Evolutionary conservation across 2,329 filamentous ascomycete genomes (phyloP).

Genomic region (Fonsecaea multimorphosa): DNA sequence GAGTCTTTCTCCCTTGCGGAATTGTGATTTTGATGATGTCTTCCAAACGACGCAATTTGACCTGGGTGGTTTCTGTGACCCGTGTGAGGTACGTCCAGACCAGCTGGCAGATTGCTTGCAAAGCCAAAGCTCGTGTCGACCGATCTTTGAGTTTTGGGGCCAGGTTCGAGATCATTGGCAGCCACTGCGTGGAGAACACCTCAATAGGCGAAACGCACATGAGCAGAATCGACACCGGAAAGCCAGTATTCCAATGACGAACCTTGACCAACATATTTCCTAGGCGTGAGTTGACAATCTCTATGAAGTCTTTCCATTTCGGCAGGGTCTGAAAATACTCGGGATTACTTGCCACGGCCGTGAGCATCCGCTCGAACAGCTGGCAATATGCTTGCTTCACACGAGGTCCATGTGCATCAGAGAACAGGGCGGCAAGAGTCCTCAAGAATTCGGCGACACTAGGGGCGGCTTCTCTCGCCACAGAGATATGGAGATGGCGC

Average conservation of each 20-base stretch:
- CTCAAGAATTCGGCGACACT: conserved; percentile 78
- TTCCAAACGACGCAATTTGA: conserved; percentile 79
- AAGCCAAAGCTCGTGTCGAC: conserved; percentile 74
- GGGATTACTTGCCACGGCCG: conserved; percentile 84
- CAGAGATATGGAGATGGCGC: conserved; percentile 82
- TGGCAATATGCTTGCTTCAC: conserved; percentile 96
- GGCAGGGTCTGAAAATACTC: conserved; percentile 76
- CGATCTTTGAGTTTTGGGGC: conserved; percentile 86
- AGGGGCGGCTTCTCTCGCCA: conserved; percentile 66
- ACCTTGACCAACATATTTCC: conserved; percentile 88
- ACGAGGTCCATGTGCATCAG: conserved; percentile 81
- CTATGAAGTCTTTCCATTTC: conserved; percentile 86
- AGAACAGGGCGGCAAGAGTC: conserved; percentile 79
- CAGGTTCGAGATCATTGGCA: conserved; percentile 76
- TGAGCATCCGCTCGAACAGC: conserved; percentile 81
- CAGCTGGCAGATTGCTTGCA: conserved; percentile 87
- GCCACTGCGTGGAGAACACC: conserved; percentile 83
- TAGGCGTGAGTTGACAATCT: conserved; percentile 76
- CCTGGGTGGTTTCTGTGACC: conserved; percentile 71
- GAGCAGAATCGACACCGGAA: conserved; percentile 84
- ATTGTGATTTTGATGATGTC: conserved; percentile 86
- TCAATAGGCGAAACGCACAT: conserved; percentile 88
- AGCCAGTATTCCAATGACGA: conserved; percentile 87
- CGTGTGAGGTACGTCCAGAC: conserved; percentile 96
- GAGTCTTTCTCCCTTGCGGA: conserved; percentile 77